Evolutionary conservation across 2,329 filamentous ascomycete genomes (phyloP).

Genomic region (Ophiostoma triangulosporum): DNA sequence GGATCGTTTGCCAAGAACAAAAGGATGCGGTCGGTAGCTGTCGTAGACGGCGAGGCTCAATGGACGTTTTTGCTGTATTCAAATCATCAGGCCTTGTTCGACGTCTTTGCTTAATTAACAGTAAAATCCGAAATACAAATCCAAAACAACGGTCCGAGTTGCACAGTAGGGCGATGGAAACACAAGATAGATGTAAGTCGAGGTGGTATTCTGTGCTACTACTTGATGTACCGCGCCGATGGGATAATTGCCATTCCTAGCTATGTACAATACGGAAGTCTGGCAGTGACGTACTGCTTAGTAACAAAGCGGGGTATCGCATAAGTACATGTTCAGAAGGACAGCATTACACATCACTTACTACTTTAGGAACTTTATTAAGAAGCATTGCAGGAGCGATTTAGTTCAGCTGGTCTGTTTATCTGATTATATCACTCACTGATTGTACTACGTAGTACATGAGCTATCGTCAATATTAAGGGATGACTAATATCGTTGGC

Average conservation of each 20-base stretch:
- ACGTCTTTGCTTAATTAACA: constrained; percentile 3
- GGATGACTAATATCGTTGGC: too few species aligned
- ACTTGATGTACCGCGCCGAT: too few species aligned
- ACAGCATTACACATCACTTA: too few species aligned
- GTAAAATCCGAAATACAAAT: background rate
- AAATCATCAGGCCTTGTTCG: background rate
- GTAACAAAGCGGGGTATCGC: background rate
- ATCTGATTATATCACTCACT: too few species aligned
- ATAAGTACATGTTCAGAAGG: background rate
- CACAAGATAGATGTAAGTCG: background rate
- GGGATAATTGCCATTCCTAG: background rate
- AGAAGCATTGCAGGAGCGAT: too few species aligned
- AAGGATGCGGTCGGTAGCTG: background rate
- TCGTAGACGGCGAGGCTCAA: background rate
- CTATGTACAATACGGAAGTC: background rate
- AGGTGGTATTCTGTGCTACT: too few species aligned
- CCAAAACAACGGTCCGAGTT: background rate
- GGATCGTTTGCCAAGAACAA: background rate
- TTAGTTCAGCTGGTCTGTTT: too few species aligned
- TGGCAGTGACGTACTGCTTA: background rate
- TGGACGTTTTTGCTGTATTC: background rate
- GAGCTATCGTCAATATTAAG: too few species aligned
- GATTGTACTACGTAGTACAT: too few species aligned
- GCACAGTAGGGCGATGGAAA: background rate
- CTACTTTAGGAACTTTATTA: too few species aligned